These are phyloP conservation scores for Termitomyces sp. DNA, from an alignment of 768 basidiomycete genomes.

Conservation along the genomic window DNA sequence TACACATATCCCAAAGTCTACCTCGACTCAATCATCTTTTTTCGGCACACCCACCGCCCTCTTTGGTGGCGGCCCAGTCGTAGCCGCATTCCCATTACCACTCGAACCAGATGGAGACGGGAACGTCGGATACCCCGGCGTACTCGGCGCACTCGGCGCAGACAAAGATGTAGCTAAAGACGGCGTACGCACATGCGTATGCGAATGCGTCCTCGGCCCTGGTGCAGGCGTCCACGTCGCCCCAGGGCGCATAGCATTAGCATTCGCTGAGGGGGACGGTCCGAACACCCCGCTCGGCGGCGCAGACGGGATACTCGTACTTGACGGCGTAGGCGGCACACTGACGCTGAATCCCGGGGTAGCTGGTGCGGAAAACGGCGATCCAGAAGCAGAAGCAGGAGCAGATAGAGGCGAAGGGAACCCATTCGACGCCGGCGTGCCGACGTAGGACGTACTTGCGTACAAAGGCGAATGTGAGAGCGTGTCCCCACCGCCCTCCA, in stretches of 20 bases:
- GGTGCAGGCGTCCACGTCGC: conserved; percentile 13
- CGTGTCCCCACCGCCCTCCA: conserved; percentile 33
- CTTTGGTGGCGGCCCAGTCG: conserved; percentile 19
- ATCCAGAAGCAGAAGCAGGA: conserved; percentile 18
- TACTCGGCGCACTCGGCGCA: conserved; percentile 17
- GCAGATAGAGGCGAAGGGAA: conserved; percentile 16
- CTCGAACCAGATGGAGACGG: conserved; percentile 26
- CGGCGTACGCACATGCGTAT: neutral
- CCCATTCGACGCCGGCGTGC: conserved; percentile 25
- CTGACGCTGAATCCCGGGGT: neutral
- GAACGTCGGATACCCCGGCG: conserved; percentile 28
- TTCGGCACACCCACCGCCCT: conserved; percentile 18
- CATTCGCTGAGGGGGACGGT: conserved; percentile 7
- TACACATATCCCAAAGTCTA: neutral
- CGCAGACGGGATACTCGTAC: neutral
- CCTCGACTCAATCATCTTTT: conserved; percentile 27
- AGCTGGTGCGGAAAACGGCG: neutral
- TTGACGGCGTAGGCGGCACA: conserved; percentile 3
- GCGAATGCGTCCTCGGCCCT: neutral
- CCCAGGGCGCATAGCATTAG: conserved; percentile 9
- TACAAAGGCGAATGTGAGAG: conserved; percentile 25
- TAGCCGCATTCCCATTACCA: conserved; percentile 20
- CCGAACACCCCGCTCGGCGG: conserved; percentile 5
- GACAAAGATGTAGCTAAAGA: neutral
- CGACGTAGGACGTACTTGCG: conserved; percentile 23